Evolutionary conservation across 169 alveolate species (phyloP).

Genomic region (Fabrea salina): DNA sequence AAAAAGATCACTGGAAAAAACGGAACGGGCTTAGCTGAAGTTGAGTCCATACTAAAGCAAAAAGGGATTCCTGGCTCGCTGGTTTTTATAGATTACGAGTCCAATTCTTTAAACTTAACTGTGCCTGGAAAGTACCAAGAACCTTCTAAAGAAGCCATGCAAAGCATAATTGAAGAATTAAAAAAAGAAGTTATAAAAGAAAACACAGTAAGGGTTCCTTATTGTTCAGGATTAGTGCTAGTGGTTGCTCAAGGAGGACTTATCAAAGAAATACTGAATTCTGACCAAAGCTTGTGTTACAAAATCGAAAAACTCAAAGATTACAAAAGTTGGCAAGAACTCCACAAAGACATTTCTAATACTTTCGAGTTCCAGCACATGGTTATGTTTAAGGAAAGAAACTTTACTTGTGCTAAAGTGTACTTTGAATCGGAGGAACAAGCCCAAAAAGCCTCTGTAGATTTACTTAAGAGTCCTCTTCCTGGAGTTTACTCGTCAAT

Average conservation of each 20-base stretch:
- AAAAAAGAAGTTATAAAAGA: constrained; percentile 7
- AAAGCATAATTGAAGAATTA: too few species aligned
- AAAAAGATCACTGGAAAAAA: too few species aligned
- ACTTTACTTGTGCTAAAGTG: background rate
- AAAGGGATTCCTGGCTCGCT: too few species aligned
- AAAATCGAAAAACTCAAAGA: background rate
- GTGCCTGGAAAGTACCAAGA: too few species aligned
- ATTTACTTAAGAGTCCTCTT: background rate
- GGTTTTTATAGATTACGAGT: too few species aligned
- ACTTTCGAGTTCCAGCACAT: constrained; percentile 16
- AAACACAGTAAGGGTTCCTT: background rate
- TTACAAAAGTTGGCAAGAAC: background rate
- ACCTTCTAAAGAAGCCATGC: too few species aligned
- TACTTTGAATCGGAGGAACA: background rate
- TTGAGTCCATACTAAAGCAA: too few species aligned
- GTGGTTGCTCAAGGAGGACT: background rate
- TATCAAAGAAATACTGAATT: background rate
- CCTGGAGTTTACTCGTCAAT: background rate
- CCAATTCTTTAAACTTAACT: too few species aligned
- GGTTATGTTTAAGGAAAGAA: background rate
- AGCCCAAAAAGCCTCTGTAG: background rate
- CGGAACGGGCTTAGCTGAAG: too few species aligned
- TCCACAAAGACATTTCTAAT: background rate
- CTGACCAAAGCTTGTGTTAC: background rate
- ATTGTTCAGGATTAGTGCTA: background rate